A percentile compares a stretch with the other conserved stretches of the same genome.
Conservation (phyloP, 2,329 filamentous ascomycete species). For the Fusarium tricinctum region DNA sequence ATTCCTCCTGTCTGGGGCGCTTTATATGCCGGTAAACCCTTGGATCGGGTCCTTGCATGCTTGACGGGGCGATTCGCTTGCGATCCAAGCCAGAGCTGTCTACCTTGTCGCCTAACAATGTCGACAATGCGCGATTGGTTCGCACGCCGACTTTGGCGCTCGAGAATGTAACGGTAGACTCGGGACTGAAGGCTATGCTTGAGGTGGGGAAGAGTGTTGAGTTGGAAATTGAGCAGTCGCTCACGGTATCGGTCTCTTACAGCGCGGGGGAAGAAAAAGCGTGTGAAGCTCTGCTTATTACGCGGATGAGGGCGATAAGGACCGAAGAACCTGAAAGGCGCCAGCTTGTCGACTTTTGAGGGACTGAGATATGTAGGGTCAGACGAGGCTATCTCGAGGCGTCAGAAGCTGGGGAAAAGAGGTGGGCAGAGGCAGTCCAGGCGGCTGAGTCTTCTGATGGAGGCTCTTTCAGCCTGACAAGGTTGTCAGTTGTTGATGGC, state of each 20-base stretch:
- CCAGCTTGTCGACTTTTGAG: slow-evolving; percentile 56
- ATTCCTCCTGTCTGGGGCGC: slow-evolving; percentile 49
- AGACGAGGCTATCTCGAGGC: slow-evolving; percentile 30
- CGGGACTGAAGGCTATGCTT: slow-evolving; percentile 80
- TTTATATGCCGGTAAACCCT: slow-evolving; percentile 50
- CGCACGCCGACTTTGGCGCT: slow-evolving; percentile 69
- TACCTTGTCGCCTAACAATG: slow-evolving; percentile 57
- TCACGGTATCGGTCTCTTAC: slow-evolving; percentile 74
- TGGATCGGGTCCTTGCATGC: slow-evolving; percentile 53
- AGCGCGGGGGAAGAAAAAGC: slow-evolving; percentile 77
- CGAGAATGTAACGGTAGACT: slow-evolving; percentile 81
- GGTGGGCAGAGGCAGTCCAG: slow-evolving; percentile 39
- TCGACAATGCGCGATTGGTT: slow-evolving; percentile 64
- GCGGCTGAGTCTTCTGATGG: slow-evolving; percentile 53
- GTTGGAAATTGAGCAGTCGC: slow-evolving; percentile 76
- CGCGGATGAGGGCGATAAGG: slow-evolving; percentile 56
- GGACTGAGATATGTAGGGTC: slow-evolving; percentile 17
- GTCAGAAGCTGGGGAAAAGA: not conserved
- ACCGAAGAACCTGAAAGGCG: slow-evolving; percentile 60
- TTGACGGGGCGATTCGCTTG: slow-evolving; percentile 48
- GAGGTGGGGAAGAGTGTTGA: slow-evolving; percentile 79
- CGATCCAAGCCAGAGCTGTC: slow-evolving; percentile 62
- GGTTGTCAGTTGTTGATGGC: slow-evolving; percentile 32
- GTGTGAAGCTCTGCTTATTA: slow-evolving; percentile 66
- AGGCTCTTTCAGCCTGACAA: slow-evolving; percentile 41